These are phyloP conservation scores for Alternaria conjuncta DNA, from an alignment of 2,329 filamentous ascomycete species.

Conservation along the genomic window DNA sequence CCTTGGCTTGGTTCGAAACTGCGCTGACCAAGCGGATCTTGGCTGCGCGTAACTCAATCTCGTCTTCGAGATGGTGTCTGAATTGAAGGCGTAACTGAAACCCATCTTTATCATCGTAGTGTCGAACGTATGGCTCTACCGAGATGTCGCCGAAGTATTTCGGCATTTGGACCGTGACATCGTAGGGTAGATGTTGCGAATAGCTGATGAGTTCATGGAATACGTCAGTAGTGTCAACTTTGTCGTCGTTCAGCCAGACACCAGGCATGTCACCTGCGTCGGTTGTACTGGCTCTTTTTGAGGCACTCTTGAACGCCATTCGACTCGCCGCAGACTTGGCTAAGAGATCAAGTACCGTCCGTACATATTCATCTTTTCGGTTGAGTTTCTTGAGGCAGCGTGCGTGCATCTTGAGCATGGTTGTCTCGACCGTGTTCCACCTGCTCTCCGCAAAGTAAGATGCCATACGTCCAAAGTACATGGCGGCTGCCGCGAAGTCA, in stretches of 20 bases:
- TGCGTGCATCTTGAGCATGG: constrained; percentile 85
- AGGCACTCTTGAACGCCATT: constrained; percentile 33
- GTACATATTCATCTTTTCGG: constrained; percentile 79
- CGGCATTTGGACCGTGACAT: constrained; percentile 71
- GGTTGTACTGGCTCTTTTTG: constrained; percentile 19
- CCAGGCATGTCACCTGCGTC: constrained; percentile 14
- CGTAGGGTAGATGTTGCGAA: constrained; percentile 61
- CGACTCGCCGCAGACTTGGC: constrained; percentile 64
- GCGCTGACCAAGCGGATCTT: constrained; percentile 68
- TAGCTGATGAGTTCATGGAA: constrained; percentile 55
- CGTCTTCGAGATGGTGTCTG: constrained; percentile 74
- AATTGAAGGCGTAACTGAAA: constrained; percentile 74
- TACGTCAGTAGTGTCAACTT: constrained; percentile 45
- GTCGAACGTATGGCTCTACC: constrained; percentile 71
- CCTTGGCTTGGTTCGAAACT: constrained; percentile 64
- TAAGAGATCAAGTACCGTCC: constrained; percentile 75
- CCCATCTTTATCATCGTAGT: constrained; percentile 74
- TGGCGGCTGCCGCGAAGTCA: constrained; percentile 75
- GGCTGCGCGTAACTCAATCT: constrained; percentile 69
- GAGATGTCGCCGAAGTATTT: constrained; percentile 76
- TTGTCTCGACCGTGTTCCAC: constrained; percentile 81
- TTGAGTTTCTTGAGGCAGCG: constrained; percentile 79
- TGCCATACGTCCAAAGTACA: constrained; percentile 78
- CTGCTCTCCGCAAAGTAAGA: constrained; percentile 74
- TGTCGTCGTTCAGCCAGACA: constrained; percentile 49